These are phyloP conservation scores for Talaromyces thailandensis DNA, from an alignment of 495 filamentous ascomycete species.

Conservation along the genomic window DNA sequence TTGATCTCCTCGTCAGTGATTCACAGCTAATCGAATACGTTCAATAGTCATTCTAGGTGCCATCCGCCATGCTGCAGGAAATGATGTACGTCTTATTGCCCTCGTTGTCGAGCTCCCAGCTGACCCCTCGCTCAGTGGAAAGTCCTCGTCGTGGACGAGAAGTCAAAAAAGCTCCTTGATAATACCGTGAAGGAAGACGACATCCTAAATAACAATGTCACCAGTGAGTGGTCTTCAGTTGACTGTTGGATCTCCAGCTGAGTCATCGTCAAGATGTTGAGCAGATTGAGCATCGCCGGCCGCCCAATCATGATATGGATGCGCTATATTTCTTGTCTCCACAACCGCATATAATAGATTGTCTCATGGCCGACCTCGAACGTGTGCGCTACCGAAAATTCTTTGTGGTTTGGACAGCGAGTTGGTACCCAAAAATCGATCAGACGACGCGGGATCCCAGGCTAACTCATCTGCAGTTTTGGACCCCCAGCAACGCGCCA, in stretches of 20 bases:
- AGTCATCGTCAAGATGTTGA: slow-evolving; percentile 62
- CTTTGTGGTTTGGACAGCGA: slow-evolving; percentile 78
- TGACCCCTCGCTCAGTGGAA: slow-evolving; percentile 66
- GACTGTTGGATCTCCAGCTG: background rate
- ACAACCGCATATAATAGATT: slow-evolving; percentile 78
- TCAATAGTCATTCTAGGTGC: slow-evolving; percentile 48
- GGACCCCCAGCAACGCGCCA: slow-evolving; percentile 40
- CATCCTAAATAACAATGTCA: slow-evolving; percentile 89
- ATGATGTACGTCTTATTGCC: slow-evolving; percentile 40
- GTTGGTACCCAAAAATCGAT: slow-evolving; percentile 30
- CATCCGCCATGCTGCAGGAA: slow-evolving; percentile 47
- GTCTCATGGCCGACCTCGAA: slow-evolving; percentile 85
- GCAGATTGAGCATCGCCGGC: slow-evolving; percentile 75
- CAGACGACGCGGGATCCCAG: background rate
- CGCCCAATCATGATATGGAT: slow-evolving; percentile 76
- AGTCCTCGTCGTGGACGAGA: slow-evolving; percentile 79
- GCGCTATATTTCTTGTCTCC: slow-evolving; percentile 88
- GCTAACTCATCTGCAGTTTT: slow-evolving; percentile 31
- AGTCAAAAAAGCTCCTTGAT: slow-evolving; percentile 70
- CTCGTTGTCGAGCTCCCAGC: slow-evolving; percentile 14
- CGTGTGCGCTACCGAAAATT: slow-evolving; percentile 63
- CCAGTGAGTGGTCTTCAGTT: slow-evolving; percentile 51
- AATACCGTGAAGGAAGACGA: slow-evolving; percentile 88
- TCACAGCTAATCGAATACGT: background rate
- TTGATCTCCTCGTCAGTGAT: background rate